Conservation (phyloP, 169 alveolate genomes). For the Plasmodium fragile region DNA sequence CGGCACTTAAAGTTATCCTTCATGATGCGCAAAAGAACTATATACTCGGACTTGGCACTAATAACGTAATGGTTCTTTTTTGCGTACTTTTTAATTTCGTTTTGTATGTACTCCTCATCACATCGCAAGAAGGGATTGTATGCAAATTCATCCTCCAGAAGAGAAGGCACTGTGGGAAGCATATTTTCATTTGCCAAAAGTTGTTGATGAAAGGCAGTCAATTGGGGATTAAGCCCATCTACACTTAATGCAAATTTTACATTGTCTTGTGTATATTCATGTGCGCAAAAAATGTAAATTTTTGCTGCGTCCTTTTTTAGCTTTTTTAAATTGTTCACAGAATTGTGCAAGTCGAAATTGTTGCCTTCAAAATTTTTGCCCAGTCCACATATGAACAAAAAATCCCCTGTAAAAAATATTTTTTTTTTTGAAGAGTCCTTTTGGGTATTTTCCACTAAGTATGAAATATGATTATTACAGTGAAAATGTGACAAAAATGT, state of each 20-base stretch:
- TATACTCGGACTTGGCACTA: constrained; percentile 12
- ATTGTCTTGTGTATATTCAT: constrained; percentile 61
- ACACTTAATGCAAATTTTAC: constrained; percentile 48
- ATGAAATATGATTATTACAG: constrained; percentile 54
- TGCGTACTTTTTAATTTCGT: constrained; percentile 28
- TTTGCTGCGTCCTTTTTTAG: constrained; percentile 18
- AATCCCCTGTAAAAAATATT: constrained; percentile 57
- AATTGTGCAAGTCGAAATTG: constrained; percentile 35
- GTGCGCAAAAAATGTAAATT: constrained; percentile 59
- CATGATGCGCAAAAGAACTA: constrained; percentile 37
- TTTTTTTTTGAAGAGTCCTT: constrained; percentile 8
- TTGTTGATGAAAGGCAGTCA: constrained; percentile 19
- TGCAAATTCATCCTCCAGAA: constrained; percentile 29
- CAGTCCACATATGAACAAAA: constrained; percentile 62
- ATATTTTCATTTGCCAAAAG: background rate
- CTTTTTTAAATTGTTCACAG: constrained; percentile 23
- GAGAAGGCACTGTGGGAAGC: constrained; percentile 55
- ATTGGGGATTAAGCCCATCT: constrained; percentile 18
- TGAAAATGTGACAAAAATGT: constrained; percentile 52
- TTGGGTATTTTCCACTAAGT: constrained; percentile 35
- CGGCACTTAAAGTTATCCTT: constrained; percentile 39
- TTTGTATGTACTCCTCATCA: constrained; percentile 6
- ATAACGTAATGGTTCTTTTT: constrained; percentile 27
- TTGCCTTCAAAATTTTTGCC: constrained; percentile 63
- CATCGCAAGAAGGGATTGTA: constrained; percentile 65